Base-by-base conservation (phyloP, 768 basidiomycete species). In the Suillus spraguei region DNA sequence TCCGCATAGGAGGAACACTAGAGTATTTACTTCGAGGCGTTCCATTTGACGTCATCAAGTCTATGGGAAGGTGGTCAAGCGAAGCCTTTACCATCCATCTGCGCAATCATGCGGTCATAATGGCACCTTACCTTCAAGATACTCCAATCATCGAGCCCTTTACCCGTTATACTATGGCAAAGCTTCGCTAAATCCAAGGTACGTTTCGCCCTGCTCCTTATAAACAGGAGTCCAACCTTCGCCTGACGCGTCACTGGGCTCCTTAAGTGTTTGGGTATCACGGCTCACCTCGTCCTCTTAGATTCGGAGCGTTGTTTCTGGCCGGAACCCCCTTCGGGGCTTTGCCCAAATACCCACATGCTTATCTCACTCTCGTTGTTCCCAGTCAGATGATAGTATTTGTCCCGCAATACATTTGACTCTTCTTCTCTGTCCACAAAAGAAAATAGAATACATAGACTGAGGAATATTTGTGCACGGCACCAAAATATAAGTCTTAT, bases 41-140 rank as follows among this genome's bases (percentile, higher is more conserved):
- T 0, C 68, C 71, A 0, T 77, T 79, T 1, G 71, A 79, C 5
- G 60, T 78, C 0, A 74, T 80, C 0, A 74, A 76, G 2, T 66
- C 70, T 0, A 73, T 71, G 49, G 79, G 78, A 0, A 61, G 73
- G 0, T 81, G 79, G 79, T 70, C 65, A 0, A 68, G 75, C 4
- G 72, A 77, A 6, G 62, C 76, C 0, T 79, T 79, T 58, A 44
- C 59, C 0, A 4, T 66, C 0, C 78, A 79, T 59, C 71, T 79
- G 0, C 60, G 67, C 0, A 65, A 74, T n/a, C 78, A 78, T 50
- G 67, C 69, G 0, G 52, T 65, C 10, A 64, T 74, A 9, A 44
- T 76, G 50, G 69, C 73, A 0, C 71, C 69, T 0, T 76, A 72
- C 65, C 68, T 76, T 0, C 72, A 74, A 61, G 41, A 42, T 1